These are phyloP conservation scores for Crataegus laevigata DNA, from an alignment of 306 rosid species.

Conservation along the genomic window DNA sequence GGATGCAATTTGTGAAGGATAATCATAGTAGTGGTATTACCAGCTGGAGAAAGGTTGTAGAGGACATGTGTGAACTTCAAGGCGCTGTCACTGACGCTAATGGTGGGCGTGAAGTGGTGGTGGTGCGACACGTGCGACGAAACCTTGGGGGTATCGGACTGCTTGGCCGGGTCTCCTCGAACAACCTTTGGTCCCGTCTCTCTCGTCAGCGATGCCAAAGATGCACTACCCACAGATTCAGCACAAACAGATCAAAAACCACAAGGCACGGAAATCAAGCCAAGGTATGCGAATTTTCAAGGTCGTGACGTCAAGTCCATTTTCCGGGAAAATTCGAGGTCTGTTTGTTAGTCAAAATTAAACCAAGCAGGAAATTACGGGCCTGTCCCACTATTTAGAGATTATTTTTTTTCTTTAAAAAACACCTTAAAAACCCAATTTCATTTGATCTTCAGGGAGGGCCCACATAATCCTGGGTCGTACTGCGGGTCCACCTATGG, in stretches of 20 bases:
- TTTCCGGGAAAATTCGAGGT: background rate
- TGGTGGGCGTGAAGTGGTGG: slow-evolving; percentile 42
- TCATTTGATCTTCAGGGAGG: no score
- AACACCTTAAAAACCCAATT: background rate
- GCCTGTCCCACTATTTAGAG: background rate
- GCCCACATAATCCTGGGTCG: no score
- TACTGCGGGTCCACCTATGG: no score
- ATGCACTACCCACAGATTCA: slow-evolving; percentile 41
- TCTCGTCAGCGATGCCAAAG: slow-evolving; percentile 74
- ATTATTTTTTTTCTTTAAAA: background rate
- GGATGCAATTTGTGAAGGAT: background rate
- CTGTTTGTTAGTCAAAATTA: background rate
- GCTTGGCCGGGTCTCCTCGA: slow-evolving; percentile 74
- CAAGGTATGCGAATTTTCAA: background rate
- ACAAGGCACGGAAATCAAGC: background rate
- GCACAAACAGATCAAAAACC: background rate
- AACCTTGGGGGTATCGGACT: slow-evolving; percentile 20
- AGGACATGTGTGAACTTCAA: slow-evolving; percentile 85
- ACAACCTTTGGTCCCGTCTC: slow-evolving; percentile 80
- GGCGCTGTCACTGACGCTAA: slow-evolving; percentile 70
- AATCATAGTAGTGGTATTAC: slow-evolving; percentile 14
- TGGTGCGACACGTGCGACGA: slow-evolving; percentile 37
- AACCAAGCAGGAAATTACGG: background rate
- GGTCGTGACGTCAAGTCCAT: background rate
- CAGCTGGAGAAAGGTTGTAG: slow-evolving; percentile 86